phyloP scores from a whole-genome alignment of 306 rosid genomes.

The Cucurbita argyrosperma region DNA sequence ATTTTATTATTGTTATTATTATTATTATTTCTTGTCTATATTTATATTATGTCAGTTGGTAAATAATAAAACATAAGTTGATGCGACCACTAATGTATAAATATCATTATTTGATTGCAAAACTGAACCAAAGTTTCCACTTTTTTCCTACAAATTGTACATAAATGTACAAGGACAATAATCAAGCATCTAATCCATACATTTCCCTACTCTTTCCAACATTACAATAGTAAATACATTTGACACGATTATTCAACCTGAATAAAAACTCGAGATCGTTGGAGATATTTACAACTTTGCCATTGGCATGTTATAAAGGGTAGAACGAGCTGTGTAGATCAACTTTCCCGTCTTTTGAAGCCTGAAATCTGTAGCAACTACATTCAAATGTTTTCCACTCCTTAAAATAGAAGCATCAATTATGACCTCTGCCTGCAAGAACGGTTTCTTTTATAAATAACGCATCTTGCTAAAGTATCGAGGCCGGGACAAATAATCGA shows the following conservation, averaged over 20 bases:
- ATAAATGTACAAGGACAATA: background rate
- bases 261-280: background rate
- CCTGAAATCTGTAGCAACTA: constrained; percentile 42
- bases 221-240: background rate
- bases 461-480: too few relatives aligned
- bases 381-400: constrained; percentile 62
- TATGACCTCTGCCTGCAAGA: constrained; percentile 46
- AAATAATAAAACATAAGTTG: too few relatives aligned
- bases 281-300: constrained; percentile 27
- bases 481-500: background rate
- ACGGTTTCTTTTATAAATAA: too few relatives aligned
- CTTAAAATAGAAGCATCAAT: constrained; percentile 47
- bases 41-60: too few relatives aligned
- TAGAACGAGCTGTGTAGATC: constrained; percentile 42
- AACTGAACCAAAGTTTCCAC: too few relatives aligned
- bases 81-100: too few relatives aligned
- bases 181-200: background rate
- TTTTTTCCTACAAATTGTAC: background rate
- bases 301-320: constrained; percentile 40
- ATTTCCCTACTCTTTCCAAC: background rate
- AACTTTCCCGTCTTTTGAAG: constrained; percentile 33
- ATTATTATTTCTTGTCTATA: too few relatives aligned
- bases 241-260: background rate
- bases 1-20: too few relatives aligned
- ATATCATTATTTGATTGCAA: too few relatives aligned